Evolutionary conservation across 2,329 filamentous ascomycete genomes (phyloP).

Genomic region (Aspergillus versicolor): DNA sequence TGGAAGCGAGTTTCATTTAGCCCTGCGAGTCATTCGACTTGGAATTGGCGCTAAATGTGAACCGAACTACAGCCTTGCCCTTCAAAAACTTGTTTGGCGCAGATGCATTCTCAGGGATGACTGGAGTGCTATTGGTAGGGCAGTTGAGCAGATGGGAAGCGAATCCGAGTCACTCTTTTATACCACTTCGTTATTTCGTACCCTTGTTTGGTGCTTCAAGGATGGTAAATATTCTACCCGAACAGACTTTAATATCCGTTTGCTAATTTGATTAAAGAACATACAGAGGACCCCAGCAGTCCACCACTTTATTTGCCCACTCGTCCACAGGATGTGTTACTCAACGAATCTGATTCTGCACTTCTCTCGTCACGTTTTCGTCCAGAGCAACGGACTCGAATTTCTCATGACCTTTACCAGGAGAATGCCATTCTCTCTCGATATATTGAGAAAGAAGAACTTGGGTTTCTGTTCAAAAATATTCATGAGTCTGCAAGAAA

Average conservation of each 20-base stretch:
- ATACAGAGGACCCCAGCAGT: conserved; percentile 13
- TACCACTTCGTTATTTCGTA: conserved; percentile 67
- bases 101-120: conserved; percentile 80
- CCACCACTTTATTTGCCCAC: conserved; percentile 25
- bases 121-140: conserved; percentile 78
- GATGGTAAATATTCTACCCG: conserved; percentile 33
- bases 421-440: conserved; percentile 68
- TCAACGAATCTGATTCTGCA: conserved; percentile 44
- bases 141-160: conserved; percentile 69
- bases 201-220: conserved; percentile 63
- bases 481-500: conserved; percentile 24
- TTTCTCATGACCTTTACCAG: conserved; percentile 68
- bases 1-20: conserved; percentile 69
- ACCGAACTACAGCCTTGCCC: conserved; percentile 28
- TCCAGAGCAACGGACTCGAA: conserved; percentile 63
- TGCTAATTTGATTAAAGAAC: conserved; percentile 18
- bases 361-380: conserved; percentile 55
- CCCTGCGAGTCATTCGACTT: conserved; percentile 59
- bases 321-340: conserved; percentile 29
- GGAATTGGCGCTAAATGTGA: conserved; percentile 55
- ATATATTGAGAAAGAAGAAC: conserved; percentile 65
- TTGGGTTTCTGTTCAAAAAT: conserved; percentile 66
- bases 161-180: conserved; percentile 63
- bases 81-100: conserved; percentile 69
- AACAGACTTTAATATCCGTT: neutral